Conservation (phyloP, 2,329 filamentous ascomycete genomes). For the Fusarium secorum region DNA sequence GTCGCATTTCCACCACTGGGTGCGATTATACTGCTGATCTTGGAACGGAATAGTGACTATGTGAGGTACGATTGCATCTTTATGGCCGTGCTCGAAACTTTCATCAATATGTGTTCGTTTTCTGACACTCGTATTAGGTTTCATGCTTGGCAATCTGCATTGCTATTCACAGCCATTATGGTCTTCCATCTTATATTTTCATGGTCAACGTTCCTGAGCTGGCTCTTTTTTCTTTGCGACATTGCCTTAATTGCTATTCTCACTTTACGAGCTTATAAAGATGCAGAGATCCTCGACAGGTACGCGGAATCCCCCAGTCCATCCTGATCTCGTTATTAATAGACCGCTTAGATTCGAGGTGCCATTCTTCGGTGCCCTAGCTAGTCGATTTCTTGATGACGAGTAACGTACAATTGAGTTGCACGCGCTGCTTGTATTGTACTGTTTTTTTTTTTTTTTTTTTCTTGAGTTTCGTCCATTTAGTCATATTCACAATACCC, state of each 20-base stretch:
- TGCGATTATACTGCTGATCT: slow-evolving; percentile 80
- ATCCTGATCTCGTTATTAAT: neutral
- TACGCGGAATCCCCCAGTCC: slow-evolving; percentile 44
- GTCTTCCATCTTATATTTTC: slow-evolving; percentile 85
- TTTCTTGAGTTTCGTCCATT: neutral
- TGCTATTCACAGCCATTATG: slow-evolving; percentile 79
- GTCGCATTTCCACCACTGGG: slow-evolving; percentile 84
- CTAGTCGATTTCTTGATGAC: slow-evolving; percentile 89
- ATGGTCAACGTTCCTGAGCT: slow-evolving; percentile 84
- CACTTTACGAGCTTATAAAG: slow-evolving; percentile 80
- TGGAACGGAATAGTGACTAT: slow-evolving; percentile 96
- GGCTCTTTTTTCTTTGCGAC: slow-evolving; percentile 81
- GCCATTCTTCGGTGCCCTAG: slow-evolving; percentile 84
- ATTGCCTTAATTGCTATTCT: slow-evolving; percentile 78
- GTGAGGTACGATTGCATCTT: slow-evolving; percentile 71
- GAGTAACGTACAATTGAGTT: slow-evolving; percentile 57
- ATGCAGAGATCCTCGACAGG: slow-evolving; percentile 75
- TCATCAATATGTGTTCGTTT: neutral
- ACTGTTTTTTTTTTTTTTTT: neutral
- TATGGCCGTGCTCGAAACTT: neutral
- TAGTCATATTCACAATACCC: slow-evolving; percentile 26
- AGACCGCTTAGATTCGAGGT: slow-evolving; percentile 74
- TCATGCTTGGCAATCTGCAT: slow-evolving; percentile 92
- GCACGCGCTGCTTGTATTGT: neutral
- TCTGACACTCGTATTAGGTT: slow-evolving; percentile 65